Conservation (phyloP, 2,329 filamentous ascomycete species). For the Fusarium sp. region DNA sequence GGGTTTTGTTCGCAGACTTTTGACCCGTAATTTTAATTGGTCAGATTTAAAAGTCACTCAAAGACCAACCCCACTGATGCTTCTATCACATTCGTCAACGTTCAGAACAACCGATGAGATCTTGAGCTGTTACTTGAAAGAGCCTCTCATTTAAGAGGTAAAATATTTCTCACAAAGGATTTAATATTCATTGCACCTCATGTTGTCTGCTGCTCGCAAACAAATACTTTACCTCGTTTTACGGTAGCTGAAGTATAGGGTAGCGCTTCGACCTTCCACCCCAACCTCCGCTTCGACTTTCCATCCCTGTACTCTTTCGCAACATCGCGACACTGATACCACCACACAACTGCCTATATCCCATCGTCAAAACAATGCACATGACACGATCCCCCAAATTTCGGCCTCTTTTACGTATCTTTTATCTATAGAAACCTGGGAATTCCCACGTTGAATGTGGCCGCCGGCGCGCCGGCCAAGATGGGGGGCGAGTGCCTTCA, state of each 20-base stretch:
- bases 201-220: accelerated
- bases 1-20: too few relatives aligned
- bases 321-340: background rate
- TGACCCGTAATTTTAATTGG: too few relatives aligned
- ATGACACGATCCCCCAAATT: background rate
- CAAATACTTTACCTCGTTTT: too few relatives aligned
- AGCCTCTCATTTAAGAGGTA: background rate
- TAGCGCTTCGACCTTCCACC: constrained; percentile 1
- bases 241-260: too few relatives aligned
- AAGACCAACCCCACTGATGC: too few relatives aligned
- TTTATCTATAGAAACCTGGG: background rate
- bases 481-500: background rate
- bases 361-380: background rate
- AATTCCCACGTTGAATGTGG: background rate
- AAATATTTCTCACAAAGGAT: background rate
- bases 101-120: background rate
- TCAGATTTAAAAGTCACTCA: too few relatives aligned
- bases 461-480: background rate
- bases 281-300: background rate
- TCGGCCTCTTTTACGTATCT: background rate
- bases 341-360: background rate
- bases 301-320: background rate
- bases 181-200: background rate
- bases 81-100: too few relatives aligned
- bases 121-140: background rate